Evolutionary conservation across 768 basidiomycete species (phyloP), one percentile per base, ranked within the genome.

Genomic region (Phylloporus scabripes): DNA sequence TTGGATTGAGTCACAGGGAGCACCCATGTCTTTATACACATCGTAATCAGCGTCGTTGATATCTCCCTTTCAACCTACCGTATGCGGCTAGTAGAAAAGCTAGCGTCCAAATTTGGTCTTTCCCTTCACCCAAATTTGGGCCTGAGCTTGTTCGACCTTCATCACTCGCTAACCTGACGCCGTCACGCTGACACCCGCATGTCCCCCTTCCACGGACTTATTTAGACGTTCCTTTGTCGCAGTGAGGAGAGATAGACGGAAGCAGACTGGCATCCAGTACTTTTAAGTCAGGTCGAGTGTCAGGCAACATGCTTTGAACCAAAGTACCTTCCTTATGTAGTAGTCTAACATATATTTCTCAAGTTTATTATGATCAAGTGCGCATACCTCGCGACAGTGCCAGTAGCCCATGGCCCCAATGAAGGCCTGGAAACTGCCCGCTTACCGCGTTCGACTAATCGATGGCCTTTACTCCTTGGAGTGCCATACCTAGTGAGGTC

Each of bases 81-180:
- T 47, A 54, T 46, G 17, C 26, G 67, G 62, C 55, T 49, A 53
- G 53, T 18, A 3, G 24, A 46, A 52, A 53, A 51, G 37, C 46
- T 50, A 60, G 50, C 20, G 43, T 17, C 64, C 59, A 29, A 4
- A 51, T 66, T 51, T 42, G 59, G 62, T 23, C 40, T 4, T 56
- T 48, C 26, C 15, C 45, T 66, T 65, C 21, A 66, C 20, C 63
- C 64, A 15, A 29, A 67, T 66, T 55, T 45, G 60, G 67, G 45
- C 8, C 32, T 45, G 60, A 41, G 45, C 51, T 68, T 68, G 65
- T 67, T 54, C 48, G 7, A 7, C 24, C 4, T 7, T 28, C 26
- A 28, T 9, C 26, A 9, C 32, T 24, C 33, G 34, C n/a, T 34
- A 28, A 37, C 28, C 14, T 15, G 15, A 28, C 24, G 31, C 21